Evolutionary conservation across 2,329 filamentous ascomycete species (phyloP), one percentile per base, ranked within the genome.

Genomic region (Monosporascus sp.): DNA sequence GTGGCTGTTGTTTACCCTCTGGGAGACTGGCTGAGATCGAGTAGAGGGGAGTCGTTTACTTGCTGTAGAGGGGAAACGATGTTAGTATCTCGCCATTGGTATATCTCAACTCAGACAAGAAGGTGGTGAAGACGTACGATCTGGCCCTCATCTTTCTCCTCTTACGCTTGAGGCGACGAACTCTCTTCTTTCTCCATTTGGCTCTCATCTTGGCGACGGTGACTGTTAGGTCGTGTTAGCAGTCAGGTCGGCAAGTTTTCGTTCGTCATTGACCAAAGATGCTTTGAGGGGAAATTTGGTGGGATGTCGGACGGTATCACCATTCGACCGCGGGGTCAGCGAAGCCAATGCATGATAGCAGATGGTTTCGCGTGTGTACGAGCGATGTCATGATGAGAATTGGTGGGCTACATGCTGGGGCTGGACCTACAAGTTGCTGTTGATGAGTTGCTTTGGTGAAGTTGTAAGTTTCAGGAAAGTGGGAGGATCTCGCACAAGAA

Each of bases 171-270:
- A 99, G 91, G 79, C 94, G 88, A 73, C 94, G 86, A 81, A 96
- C 92, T 78, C 94, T 86, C 93, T 99, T 99, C 89, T 99, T 99
- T 85, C 93, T 94, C 94, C 94, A 97, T 85, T 97, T 97, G 75
- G 91, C 92, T 94, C 93, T 82, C 83, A 86, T 85, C 79, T 78
- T 85, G 80, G 65, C 63, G 58, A 62, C 61, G 66, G 45, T 49
- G 44, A 56, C 48, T 50, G 18, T 14, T 46, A 14, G 31, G 18
- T 17, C 8, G 7, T 52, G 50, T 63, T 55, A 66, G 64, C 55
- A 47, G 31, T 17, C 49, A 20, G 18, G 26, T 44, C 14, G 20
- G 43, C 18, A 46, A 11, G 18, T 18, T n/a, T 41, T 4, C 3
- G 7, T 18, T 41, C 3, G 17, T n/a, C 7, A 20, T 41, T 8